Conservation (phyloP, 495 filamentous ascomycete species). For the Penicillium mononematosum region DNA sequence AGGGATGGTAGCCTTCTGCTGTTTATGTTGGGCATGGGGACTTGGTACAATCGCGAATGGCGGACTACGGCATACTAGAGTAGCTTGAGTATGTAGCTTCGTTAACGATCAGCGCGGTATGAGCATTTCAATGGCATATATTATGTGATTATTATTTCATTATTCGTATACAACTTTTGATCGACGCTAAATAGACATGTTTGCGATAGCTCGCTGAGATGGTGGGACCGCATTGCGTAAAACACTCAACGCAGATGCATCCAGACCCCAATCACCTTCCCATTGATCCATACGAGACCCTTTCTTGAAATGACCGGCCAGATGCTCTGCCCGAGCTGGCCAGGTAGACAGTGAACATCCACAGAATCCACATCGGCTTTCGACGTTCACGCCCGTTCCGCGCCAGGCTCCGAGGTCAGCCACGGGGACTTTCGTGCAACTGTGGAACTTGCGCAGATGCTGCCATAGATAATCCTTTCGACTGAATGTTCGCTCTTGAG, state of each 20-base stretch:
- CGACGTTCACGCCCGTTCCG: conserved; percentile 53
- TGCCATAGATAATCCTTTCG: conserved; percentile 83
- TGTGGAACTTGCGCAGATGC: conserved; percentile 76
- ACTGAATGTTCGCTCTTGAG: conserved; percentile 70
- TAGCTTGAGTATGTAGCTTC: neutral
- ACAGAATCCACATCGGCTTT: conserved; percentile 73
- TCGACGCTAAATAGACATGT: neutral
- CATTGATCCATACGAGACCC: conserved; percentile 67
- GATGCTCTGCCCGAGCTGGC: conserved; percentile 60
- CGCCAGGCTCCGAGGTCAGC: conserved; percentile 70
- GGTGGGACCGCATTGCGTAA: conserved; percentile 63
- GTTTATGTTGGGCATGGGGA: conserved; percentile 72
- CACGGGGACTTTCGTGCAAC: conserved; percentile 56
- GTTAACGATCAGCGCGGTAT: neutral
- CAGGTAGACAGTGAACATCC: conserved; percentile 59
- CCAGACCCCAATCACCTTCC: conserved; percentile 73
- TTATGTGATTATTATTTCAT: conserved; percentile 5
- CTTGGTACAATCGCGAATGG: conserved; percentile 60
- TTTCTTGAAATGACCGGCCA: conserved; percentile 67
- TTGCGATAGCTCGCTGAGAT: conserved; percentile 21
- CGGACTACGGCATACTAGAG: conserved; percentile 12
- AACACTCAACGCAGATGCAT: conserved; percentile 53
- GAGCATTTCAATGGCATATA: neutral
- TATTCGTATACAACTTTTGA: conserved; percentile 1
- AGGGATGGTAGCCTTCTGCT: conserved; percentile 73